Evolutionary conservation across 208 protist species (phyloP), one percentile per base, ranked within the genome.

Genomic region (Trypanosoma cruzi): DNA sequence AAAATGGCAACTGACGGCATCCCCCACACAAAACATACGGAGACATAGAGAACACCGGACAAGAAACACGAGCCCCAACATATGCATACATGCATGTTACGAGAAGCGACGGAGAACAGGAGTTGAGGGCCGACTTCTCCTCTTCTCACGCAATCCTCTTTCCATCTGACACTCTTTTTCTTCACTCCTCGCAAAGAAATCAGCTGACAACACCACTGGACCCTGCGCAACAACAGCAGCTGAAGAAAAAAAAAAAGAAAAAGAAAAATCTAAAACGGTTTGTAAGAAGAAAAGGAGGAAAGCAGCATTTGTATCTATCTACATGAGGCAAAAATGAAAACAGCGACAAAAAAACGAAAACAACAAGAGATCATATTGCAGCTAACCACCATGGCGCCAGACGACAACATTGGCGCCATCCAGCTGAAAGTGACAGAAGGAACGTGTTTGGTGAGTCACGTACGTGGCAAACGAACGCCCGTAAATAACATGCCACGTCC

Each of bases 401-500:
- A 92, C 86, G 0, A 92, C 85, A 4, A 95, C 81, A 62, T 93
- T 79, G 0, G 90, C 82, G 5, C 90, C 90, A 56, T 92, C 87
- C 20, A 95, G 57, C 48, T 90, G 76, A 72, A 95, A 95, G 61
- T 92, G 86, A 64, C 81, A 92, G 52, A 93, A 93, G 2, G 59
- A 89, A 16, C 82, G 74, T 1, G 66, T 55, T 65, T 92, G 80
- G 72, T 95, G 85, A 13, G 90, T 92, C 32, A 95, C 86, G 59
- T 84, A 95, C 3, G 85, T 89, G 31, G 85, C 86, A 68, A 92
- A 95, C 58, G 88, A 84, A 18, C 81, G 77, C 0, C 90, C 90
- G 54, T 92, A 95, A 57, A 95, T 80, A 40, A 93, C 90, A 54
- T 95, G 90, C 87, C 90, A 95, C 65, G 80, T 84, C 6, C 87